Evolutionary conservation across 2,329 filamentous ascomycete species (phyloP).

Genomic region (Macrophomina pseudophaseolina): DNA sequence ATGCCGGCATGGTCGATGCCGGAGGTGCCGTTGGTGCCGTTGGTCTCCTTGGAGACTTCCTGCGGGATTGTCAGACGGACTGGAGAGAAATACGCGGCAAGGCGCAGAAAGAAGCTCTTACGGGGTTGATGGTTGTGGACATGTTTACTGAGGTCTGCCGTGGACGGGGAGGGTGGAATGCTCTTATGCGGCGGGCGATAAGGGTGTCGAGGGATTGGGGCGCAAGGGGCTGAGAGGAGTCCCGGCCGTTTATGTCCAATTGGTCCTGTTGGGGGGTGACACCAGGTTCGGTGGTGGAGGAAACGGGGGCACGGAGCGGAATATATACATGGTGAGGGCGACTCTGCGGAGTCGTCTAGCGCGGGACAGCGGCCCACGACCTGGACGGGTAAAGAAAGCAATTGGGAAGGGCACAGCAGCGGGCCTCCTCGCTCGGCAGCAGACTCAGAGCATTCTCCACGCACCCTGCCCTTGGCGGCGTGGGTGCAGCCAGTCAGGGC

Average conservation of each 20-base stretch:
- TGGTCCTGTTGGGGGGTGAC: slow-evolving; percentile 20
- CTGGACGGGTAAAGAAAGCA: slow-evolving; percentile 19
- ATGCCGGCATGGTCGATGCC: slow-evolving; percentile 44
- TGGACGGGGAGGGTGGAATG: not conserved
- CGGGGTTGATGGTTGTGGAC: slow-evolving; percentile 44
- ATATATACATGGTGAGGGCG: slow-evolving; percentile 22
- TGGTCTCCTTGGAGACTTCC: slow-evolving; percentile 27
- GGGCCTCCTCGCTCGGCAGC: slow-evolving; percentile 9
- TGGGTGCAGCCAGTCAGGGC: slow-evolving; percentile 1
- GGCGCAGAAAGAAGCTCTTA: slow-evolving; percentile 29
- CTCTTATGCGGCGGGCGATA: slow-evolving; percentile 11
- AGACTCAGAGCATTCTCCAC: slow-evolving; percentile 22
- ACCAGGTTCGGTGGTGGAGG: slow-evolving; percentile 22
- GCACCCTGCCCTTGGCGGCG: slow-evolving; percentile 5
- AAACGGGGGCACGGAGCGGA: slow-evolving; percentile 16
- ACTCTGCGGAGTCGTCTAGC: slow-evolving; percentile 20
- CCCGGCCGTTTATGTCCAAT: slow-evolving; percentile 23
- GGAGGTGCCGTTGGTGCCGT: slow-evolving; percentile 40
- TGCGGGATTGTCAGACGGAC: slow-evolving; percentile 7
- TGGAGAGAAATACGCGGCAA: not conserved
- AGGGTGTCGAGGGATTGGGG: slow-evolving; percentile 12
- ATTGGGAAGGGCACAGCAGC: not conserved
- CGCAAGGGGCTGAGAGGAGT: slow-evolving; percentile 12
- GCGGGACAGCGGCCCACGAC: slow-evolving; percentile 7
- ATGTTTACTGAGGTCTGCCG: not conserved